A percentile compares a stretch with the other conserved stretches of the same genome.
Evolutionary conservation across 306 rosid species (phyloP).

Genomic region (Astragalus glycyphyllos): DNA sequence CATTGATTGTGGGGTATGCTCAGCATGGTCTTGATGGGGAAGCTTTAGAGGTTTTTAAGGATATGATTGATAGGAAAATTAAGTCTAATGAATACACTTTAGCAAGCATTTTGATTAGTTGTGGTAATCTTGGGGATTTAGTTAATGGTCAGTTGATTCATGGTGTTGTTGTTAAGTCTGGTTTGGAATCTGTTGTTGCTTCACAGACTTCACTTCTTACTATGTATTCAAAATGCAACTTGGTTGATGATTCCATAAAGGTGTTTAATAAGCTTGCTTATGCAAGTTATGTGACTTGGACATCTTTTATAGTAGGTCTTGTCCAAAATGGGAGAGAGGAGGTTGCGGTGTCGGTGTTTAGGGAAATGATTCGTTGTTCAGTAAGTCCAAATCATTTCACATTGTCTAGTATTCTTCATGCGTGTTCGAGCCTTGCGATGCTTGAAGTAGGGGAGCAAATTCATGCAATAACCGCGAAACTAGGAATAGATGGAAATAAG

Average conservation of each 20-base stretch:
- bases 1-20: conserved; percentile 71
- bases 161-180: conserved; percentile 62
- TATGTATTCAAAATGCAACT: conserved; percentile 66
- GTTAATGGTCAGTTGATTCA: conserved; percentile 63
- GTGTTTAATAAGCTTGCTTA: conserved; percentile 55
- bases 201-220: conserved; percentile 75
- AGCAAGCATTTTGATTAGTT: conserved; percentile 61
- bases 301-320: conserved; percentile 72
- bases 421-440: conserved; percentile 73
- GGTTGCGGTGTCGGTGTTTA: conserved; percentile 58
- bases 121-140: conserved; percentile 63
- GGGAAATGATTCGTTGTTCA: conserved; percentile 61
- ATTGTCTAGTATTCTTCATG: conserved; percentile 68
- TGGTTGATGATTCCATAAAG: conserved; percentile 63
- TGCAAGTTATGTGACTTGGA: conserved; percentile 77
- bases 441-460: conserved; percentile 67
- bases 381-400: conserved; percentile 63
- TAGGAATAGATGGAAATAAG: conserved; percentile 57
- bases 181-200: conserved; percentile 63
- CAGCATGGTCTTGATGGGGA: conserved; percentile 55
- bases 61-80: conserved; percentile 53
- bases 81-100: conserved; percentile 70
- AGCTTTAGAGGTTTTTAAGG: conserved; percentile 58
- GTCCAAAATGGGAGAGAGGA: conserved; percentile 70
- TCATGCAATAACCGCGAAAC: conserved; percentile 54